Evolutionary conservation across 805 yeast species (phyloP).

Genomic region (Ogataea kodamae): DNA sequence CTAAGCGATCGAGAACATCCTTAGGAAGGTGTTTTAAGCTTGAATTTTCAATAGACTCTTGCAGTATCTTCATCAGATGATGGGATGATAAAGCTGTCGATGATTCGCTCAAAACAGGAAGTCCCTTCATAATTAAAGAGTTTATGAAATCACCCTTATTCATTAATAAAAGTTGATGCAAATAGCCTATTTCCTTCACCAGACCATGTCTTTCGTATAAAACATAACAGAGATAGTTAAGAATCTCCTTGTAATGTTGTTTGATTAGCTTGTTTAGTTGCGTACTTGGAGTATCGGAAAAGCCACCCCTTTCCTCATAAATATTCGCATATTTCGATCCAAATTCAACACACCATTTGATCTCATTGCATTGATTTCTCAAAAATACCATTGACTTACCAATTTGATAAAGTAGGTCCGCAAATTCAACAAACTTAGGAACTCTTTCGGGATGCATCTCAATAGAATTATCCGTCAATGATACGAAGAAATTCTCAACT

Average conservation of each 20-base stretch:
- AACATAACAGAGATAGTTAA: slow-evolving; percentile 47
- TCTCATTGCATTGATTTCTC: slow-evolving; percentile 60
- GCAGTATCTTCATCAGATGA: slow-evolving; percentile 60
- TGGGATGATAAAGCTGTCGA: slow-evolving; percentile 62
- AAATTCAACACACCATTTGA: slow-evolving; percentile 46
- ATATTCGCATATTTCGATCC: slow-evolving; percentile 11
- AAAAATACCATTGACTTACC: slow-evolving; percentile 73
- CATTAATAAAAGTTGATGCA: slow-evolving; percentile 66
- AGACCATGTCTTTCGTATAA: slow-evolving; percentile 49
- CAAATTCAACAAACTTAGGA: slow-evolving; percentile 45
- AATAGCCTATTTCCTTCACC: slow-evolving; percentile 51
- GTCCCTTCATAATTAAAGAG: slow-evolving; percentile 53
- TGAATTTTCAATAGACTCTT: slow-evolving; percentile 57
- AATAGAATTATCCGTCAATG: neutral
- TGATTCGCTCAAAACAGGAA: slow-evolving; percentile 52
- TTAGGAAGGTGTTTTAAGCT: slow-evolving; percentile 41
- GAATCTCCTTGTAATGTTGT: slow-evolving; percentile 49
- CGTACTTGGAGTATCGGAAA: slow-evolving; percentile 29
- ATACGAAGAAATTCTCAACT: slow-evolving; percentile 59
- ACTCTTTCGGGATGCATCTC: slow-evolving; percentile 29
- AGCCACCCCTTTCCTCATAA: slow-evolving; percentile 25
- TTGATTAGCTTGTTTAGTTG: slow-evolving; percentile 35
- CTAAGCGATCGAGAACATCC: slow-evolving; percentile 52
- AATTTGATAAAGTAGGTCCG: slow-evolving; percentile 52
- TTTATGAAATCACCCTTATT: slow-evolving; percentile 83